Evolutionary conservation across 768 basidiomycete species (phyloP), one percentile per base, ranked within the genome.

Genomic region (Neoboletus brunneissimus): DNA sequence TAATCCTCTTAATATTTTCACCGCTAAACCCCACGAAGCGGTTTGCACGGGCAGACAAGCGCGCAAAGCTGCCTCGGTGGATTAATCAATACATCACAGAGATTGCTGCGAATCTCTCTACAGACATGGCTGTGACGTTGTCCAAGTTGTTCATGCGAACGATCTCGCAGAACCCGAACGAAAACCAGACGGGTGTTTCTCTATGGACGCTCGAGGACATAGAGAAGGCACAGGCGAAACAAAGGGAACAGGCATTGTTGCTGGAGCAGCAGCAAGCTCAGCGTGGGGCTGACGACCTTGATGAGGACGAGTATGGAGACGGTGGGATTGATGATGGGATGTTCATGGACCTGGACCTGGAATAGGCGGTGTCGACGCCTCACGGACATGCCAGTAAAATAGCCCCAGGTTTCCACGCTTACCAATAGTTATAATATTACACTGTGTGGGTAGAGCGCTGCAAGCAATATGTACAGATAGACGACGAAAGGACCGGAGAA

Each of bases 31-130:
- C 37, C 40, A 27, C n/a, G 53, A 64, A 96, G 93, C 88, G 93
- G 22, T 96, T 94, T 68, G 92, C 93, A 12, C 84, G 94, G 48
- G 88, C 89, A 8, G 93, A 96, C 67, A 96, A 96, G 75, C 83
- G 96, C 37, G 89, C 93, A 35, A 98, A 98, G 79, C 77, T 99
- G 61, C 97, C 97, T 7, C 87, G 91, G 42, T 99, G 97, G 97
- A 98, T 99, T 64, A 98, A 98, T 70, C 94, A 96, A 67, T 98
- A 97, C 70, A 98, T 99, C 66, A 97, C 94, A n/a, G 97, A 98
- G 71, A 89, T 94, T 0, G 91, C 94, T 20, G 90, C 97, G 11
- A 99, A 98, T 72, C 79, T 99, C 48, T 98, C 97, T 13, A 98
- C 95, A 10, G 97, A 99, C 72, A 97, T 97, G 92, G 94, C 94